These are phyloP conservation scores for Patellifolia procumbens DNA, from an alignment of 179 eudicot genomes.

Conservation along the genomic window DNA sequence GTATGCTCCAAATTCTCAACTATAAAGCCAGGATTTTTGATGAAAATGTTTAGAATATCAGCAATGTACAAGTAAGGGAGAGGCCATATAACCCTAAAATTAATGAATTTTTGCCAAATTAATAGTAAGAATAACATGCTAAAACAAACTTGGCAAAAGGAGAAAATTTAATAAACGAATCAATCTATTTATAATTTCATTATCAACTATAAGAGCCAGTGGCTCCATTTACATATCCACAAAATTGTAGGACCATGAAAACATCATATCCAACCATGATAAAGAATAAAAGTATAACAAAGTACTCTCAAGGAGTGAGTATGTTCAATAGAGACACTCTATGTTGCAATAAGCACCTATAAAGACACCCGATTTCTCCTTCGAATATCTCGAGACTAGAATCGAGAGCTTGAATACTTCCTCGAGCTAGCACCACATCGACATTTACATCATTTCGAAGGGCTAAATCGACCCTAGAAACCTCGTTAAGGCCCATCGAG, in stretches of 20 bases:
- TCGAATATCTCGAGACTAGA: constrained; percentile 34
- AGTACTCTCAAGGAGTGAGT: constrained; percentile 23
- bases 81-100: not conserved
- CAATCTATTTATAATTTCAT: not conserved
- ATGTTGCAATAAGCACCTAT: constrained; percentile 38
- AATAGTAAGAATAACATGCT: not conserved
- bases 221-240: constrained; percentile 23
- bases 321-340: constrained; percentile 57
- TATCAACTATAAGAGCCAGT: constrained; percentile 1
- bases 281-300: constrained; percentile 12
- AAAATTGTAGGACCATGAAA: constrained; percentile 10
- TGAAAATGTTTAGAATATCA: too few species aligned
- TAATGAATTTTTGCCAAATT: not conserved
- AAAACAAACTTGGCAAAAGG: not conserved
- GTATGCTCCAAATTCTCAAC: too few species aligned
- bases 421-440: constrained; percentile 25
- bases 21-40: too few species aligned
- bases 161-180: not conserved
- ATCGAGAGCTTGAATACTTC: constrained; percentile 37
- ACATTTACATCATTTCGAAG: constrained; percentile 14
- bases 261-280: constrained; percentile 10
- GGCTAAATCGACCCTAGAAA: constrained; percentile 38
- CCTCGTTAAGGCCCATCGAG: constrained; percentile 32
- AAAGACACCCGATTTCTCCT: constrained; percentile 37
- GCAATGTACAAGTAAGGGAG: too few species aligned